phyloP scores from a whole-genome alignment of 192 early-diverging fungal genomes.

The Podila minutissima region DNA sequence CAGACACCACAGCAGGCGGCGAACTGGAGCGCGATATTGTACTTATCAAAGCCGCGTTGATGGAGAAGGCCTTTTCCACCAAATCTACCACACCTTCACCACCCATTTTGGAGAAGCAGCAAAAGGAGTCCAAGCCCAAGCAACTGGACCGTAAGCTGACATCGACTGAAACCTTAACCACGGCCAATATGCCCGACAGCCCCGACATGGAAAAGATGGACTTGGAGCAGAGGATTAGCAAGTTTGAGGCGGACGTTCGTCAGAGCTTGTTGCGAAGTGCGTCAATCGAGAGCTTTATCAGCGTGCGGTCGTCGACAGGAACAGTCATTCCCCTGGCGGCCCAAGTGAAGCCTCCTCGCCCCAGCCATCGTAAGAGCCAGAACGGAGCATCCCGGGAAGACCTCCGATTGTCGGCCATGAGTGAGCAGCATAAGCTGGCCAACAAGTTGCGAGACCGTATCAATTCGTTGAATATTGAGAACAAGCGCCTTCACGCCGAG shows the following conservation, averaged over 20 bases:
- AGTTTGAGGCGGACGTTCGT: slow-evolving; percentile 48
- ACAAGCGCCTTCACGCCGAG: slow-evolving; percentile 40
- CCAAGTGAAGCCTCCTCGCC: slow-evolving; percentile 18
- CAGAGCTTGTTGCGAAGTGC: slow-evolving; percentile 27
- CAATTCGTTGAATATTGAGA: slow-evolving; percentile 35
- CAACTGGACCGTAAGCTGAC: slow-evolving; percentile 30
- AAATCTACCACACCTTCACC: slow-evolving; percentile 25
- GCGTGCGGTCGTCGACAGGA: slow-evolving; percentile 35
- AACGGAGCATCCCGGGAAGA: slow-evolving; percentile 33
- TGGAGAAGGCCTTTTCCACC: slow-evolving; percentile 1
- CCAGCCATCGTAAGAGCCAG: neutral
- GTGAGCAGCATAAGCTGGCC: slow-evolving; percentile 37
- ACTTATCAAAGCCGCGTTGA: slow-evolving; percentile 15
- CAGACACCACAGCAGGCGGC: slow-evolving; percentile 36
- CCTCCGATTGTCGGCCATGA: slow-evolving; percentile 17
- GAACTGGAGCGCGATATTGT: slow-evolving; percentile 36
- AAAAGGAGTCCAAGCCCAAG: slow-evolving; percentile 19
- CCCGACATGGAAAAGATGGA: slow-evolving; percentile 31
- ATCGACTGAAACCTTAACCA: slow-evolving; percentile 40
- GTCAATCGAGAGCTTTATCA: slow-evolving; percentile 41
- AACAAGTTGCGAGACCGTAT: slow-evolving; percentile 44
- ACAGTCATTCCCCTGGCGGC: slow-evolving; percentile 30
- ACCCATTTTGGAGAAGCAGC: slow-evolving; percentile 11
- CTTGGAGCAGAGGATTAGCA: slow-evolving; percentile 37
- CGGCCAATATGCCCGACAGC: slow-evolving; percentile 13